phyloP scores from a whole-genome alignment of 768 basidiomycete genomes.

The Symmetrospora coprosmae region DNA sequence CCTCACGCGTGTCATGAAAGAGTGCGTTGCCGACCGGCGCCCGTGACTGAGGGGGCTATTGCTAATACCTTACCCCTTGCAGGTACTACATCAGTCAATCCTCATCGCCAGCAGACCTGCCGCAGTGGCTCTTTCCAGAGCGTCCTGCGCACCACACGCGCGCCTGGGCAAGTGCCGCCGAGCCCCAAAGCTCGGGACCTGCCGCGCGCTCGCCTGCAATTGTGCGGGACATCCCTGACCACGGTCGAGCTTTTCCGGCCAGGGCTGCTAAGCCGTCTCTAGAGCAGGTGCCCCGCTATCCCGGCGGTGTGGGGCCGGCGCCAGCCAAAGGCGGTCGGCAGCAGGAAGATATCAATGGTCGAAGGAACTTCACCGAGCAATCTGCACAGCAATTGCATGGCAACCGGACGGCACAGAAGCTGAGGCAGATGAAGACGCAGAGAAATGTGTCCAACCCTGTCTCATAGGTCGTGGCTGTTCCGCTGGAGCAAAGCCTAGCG shows the following conservation, averaged over 20 bases:
- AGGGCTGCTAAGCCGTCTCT: too few species aligned
- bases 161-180: constrained; percentile 15
- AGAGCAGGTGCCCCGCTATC: too few species aligned
- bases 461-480: not conserved
- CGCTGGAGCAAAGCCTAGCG: not conserved
- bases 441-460: not conserved
- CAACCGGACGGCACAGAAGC: constrained; percentile 5
- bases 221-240: too few species aligned
- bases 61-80: not conserved
- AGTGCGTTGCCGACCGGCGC: not conserved
- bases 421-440: not conserved
- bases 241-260: too few species aligned
- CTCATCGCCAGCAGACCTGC: not conserved
- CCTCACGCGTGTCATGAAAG: constrained; percentile 15
- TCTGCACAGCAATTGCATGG: too few species aligned
- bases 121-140: constrained; percentile 15
- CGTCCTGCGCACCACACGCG: not conserved
- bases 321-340: too few species aligned
- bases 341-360: too few species aligned
- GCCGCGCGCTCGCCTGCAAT: too few species aligned
- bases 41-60: not conserved
- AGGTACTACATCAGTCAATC: constrained; percentile 18
- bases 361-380: too few species aligned
- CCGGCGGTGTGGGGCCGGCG: too few species aligned
- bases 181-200: too few species aligned